These are phyloP conservation scores for Halophytophthora polymorphica DNA, from an alignment of 352 stramenopile genomes.

Conservation along the genomic window DNA sequence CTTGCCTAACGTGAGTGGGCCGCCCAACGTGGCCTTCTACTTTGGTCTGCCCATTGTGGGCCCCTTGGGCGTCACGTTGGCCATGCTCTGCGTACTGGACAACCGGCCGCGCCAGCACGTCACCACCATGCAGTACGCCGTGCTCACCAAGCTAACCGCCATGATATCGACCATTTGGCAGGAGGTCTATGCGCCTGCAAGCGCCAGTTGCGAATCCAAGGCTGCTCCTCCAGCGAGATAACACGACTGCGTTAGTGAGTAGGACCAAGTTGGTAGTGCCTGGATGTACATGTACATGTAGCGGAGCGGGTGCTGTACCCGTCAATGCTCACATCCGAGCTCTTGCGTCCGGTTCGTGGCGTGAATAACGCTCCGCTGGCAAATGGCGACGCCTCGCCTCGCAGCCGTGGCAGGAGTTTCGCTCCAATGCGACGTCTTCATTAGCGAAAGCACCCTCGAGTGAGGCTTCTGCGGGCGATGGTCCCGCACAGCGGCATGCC, in stretches of 20 bases:
- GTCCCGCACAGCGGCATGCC: conserved; percentile 8
- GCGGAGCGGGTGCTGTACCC: no score
- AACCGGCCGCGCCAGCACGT: conserved; percentile 33
- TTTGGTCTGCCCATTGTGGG: conserved; percentile 34
- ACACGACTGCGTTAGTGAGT: no score
- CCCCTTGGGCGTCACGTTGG: conserved; percentile 20
- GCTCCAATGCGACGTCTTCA: no score
- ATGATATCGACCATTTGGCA: conserved; percentile 14
- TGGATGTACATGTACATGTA: no score
- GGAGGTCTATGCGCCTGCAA: conserved; percentile 6
- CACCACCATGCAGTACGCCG: conserved; percentile 59
- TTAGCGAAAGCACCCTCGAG: background rate
- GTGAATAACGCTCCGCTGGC: background rate
- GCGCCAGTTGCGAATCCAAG: no score
- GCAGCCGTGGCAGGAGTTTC: no score
- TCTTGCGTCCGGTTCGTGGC: no score
- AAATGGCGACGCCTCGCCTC: background rate
- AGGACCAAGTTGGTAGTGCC: no score
- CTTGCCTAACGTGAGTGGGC: conserved; percentile 20
- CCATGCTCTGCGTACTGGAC: conserved; percentile 42
- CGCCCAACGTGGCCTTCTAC: conserved; percentile 34
- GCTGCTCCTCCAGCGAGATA: no score
- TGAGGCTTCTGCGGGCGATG: background rate
- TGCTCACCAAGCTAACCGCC: conserved; percentile 30
- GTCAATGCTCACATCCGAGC: no score